Conservation (phyloP, 2,329 filamentous ascomycete species). For the Paraphoma sp. region DNA sequence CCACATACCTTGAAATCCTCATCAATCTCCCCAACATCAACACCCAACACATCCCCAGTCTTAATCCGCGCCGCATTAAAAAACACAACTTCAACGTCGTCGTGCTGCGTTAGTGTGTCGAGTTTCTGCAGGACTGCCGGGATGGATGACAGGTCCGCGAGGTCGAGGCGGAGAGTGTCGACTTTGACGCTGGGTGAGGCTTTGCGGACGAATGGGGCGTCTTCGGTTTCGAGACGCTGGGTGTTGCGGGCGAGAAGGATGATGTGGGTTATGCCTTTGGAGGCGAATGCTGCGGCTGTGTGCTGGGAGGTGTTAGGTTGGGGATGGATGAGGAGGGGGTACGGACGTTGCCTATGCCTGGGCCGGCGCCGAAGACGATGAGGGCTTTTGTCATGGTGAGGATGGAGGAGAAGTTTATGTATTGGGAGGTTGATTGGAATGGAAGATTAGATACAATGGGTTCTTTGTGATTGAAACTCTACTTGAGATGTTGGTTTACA, state of each 20-base stretch:
- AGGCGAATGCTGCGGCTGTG: slow-evolving; percentile 51
- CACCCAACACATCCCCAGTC: slow-evolving; percentile 51
- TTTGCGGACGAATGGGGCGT: slow-evolving; percentile 41
- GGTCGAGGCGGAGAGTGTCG: slow-evolving; percentile 54
- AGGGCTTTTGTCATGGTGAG: slow-evolving; percentile 32
- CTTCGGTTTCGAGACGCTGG: slow-evolving; percentile 49
- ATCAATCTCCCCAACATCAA: slow-evolving; percentile 54
- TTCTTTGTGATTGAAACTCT: background rate
- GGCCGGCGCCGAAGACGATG: slow-evolving; percentile 56
- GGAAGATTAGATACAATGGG: no score
- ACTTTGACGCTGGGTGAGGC: slow-evolving; percentile 42
- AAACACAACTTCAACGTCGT: slow-evolving; percentile 56
- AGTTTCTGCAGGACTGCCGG: slow-evolving; percentile 50
- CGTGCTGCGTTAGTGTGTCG: slow-evolving; percentile 39
- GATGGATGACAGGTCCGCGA: slow-evolving; percentile 51
- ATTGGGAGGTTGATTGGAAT: background rate
- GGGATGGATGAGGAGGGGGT: background rate
- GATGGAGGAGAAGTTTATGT: background rate
- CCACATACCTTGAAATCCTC: slow-evolving; percentile 57
- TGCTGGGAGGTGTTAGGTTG: slow-evolving; percentile 14
- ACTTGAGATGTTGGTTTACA: background rate
- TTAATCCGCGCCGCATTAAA: slow-evolving; percentile 62
- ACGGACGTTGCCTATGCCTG: slow-evolving; percentile 53
- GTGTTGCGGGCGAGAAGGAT: slow-evolving; percentile 57
- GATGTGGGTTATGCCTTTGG: slow-evolving; percentile 55